Conservation (phyloP, 768 basidiomycete species). For the Amanita thiersii region DNA sequence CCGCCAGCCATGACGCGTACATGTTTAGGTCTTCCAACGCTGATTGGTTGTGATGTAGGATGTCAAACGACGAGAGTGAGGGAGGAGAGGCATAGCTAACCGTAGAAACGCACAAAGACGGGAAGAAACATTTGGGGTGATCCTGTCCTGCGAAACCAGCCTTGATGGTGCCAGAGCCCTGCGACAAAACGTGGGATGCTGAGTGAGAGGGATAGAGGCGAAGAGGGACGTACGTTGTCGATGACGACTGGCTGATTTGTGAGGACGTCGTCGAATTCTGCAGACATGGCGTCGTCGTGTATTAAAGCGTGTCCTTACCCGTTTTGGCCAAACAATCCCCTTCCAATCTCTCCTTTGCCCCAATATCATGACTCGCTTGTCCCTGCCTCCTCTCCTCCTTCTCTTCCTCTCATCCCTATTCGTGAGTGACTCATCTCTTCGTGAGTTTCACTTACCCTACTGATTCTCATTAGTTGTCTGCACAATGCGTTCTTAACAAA, state of each 20-base stretch:
- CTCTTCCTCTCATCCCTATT: slow-evolving; percentile 15
- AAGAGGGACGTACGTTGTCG: slow-evolving; percentile 71
- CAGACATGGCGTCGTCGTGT: slow-evolving; percentile 57
- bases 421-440: slow-evolving; percentile 13
- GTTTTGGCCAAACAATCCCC: slow-evolving; percentile 12
- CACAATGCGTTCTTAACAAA: slow-evolving; percentile 45
- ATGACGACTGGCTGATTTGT: slow-evolving; percentile 99
- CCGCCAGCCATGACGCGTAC: slow-evolving; percentile 97
- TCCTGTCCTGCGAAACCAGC: slow-evolving; percentile 99
- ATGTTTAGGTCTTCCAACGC: slow-evolving; percentile 96
- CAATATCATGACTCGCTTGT: slow-evolving; percentile 14
- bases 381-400: slow-evolving; percentile 11
- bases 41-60: slow-evolving; percentile 21
- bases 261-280: slow-evolving; percentile 87
- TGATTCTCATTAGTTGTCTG: slow-evolving; percentile 18
- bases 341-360: slow-evolving; percentile 8
- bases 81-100: slow-evolving; percentile 21
- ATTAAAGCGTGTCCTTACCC: slow-evolving; percentile 1
- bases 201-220: slow-evolving; percentile 10
- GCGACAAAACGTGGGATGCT: slow-evolving; percentile 18
- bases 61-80: slow-evolving; percentile 17
- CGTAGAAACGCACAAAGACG: slow-evolving; percentile 80
- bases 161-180: slow-evolving; percentile 99
- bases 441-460: not conserved
- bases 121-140: slow-evolving; percentile 99